A percentile compares a stretch with the other conserved stretches of the same genome.
phyloP scores from a whole-genome alignment of 345 rosid species.

The Populus nigra region DNA sequence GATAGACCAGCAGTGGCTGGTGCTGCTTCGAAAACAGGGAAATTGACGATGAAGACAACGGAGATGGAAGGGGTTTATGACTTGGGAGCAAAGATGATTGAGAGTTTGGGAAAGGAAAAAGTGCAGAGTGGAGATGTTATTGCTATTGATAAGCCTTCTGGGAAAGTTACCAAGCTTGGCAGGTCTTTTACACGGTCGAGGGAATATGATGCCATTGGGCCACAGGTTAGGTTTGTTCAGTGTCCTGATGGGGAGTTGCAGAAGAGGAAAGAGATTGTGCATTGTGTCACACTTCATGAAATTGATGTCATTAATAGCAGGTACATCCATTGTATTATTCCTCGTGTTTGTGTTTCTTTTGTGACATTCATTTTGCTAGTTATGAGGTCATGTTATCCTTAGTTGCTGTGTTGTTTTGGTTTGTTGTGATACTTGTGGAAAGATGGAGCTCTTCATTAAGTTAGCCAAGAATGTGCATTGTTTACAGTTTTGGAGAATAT shows the following conservation, averaged over 20 bases:
- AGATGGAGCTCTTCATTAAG: neutral
- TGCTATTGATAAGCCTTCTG: slow-evolving; percentile 83
- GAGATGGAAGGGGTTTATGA: slow-evolving; percentile 96
- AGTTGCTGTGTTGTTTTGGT: neutral
- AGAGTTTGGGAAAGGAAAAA: slow-evolving; percentile 79
- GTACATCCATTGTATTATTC: slow-evolving; percentile 23
- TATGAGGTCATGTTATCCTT: neutral
- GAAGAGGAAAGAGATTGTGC: slow-evolving; percentile 95
- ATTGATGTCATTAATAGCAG: slow-evolving; percentile 99
- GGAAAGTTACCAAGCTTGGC: slow-evolving; percentile 87
- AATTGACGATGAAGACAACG: slow-evolving; percentile 84
- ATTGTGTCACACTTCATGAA: slow-evolving; percentile 91
- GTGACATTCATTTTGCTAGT: neutral
- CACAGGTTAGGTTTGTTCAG: slow-evolving; percentile 90
- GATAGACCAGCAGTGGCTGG: slow-evolving; percentile 82
- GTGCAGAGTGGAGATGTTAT: slow-evolving; percentile 95
- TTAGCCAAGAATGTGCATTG: neutral
- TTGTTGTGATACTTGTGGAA: neutral
- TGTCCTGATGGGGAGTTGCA: slow-evolving; percentile 97
- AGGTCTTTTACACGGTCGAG: slow-evolving; percentile 88
- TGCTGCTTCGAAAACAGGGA: slow-evolving; percentile 83
- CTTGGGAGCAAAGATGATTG: slow-evolving; percentile 89
- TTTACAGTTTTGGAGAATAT: neutral
- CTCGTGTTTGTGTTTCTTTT: neutral
- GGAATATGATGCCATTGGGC: slow-evolving; percentile 96